phyloP scores from a whole-genome alignment of 1,284 basidiomycete genomes.

The Trichosporon ovoides region DNA sequence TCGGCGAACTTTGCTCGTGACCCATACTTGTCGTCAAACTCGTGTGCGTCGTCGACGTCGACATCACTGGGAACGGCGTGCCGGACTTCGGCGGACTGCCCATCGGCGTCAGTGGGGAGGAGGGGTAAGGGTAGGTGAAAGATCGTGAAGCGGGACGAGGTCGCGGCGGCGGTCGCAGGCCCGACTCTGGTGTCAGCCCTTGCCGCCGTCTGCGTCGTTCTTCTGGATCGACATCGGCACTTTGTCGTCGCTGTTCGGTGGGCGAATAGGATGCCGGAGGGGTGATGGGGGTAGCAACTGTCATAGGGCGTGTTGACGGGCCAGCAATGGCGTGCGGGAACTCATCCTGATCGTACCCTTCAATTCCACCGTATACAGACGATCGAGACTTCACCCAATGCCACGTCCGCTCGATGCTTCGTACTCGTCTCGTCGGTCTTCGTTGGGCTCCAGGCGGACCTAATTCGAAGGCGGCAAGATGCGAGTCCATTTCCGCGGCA shows the following conservation, averaged over 20 bases:
- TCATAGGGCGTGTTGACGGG: constrained; percentile 6
- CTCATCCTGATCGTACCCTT: constrained; percentile 8
- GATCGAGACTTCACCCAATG: constrained; percentile 23
- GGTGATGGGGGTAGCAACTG: constrained; percentile 7
- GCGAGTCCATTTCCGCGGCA: constrained; percentile 19
- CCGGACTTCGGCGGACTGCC: not conserved
- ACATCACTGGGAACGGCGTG: not conserved
- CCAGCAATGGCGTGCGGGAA: not conserved
- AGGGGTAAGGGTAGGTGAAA: not conserved
- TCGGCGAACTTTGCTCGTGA: not conserved
- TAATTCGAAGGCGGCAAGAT: constrained; percentile 17
- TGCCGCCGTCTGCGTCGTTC: constrained; percentile 17
- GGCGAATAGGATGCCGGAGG: constrained; percentile 4
- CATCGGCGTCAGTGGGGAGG: not conserved
- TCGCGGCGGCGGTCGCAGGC: constrained; percentile 18
- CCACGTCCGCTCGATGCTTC: constrained; percentile 22
- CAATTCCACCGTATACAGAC: constrained; percentile 17
- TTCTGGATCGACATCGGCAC: constrained; percentile 15
- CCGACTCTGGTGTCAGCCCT: constrained; percentile 15
- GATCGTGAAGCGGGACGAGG: constrained; percentile 8
- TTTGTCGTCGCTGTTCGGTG: not conserved
- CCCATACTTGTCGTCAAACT: not conserved
- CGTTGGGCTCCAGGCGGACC: constrained; percentile 19
- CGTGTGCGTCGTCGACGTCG: not conserved
- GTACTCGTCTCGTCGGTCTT: constrained; percentile 18